Evolutionary conservation across 371 early-diverging fungal species (phyloP), one percentile per base, ranked within the genome.

Genomic region (Haplosporangium sp.): DNA sequence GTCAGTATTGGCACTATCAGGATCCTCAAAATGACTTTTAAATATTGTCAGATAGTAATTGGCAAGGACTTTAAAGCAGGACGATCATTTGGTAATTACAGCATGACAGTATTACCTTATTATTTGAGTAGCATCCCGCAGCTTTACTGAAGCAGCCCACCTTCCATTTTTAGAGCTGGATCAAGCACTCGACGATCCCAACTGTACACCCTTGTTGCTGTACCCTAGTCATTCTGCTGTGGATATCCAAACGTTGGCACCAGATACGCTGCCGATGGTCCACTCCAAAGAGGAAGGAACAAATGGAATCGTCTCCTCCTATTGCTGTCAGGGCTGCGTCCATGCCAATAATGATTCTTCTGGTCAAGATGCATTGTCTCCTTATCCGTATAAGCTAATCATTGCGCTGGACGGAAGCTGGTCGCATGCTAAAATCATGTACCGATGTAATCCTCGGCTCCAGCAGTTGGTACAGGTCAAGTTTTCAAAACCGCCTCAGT

Each of bases 371-470:
- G 45, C 5, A 16, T 16, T 64, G 6, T 38, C 63, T 0, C 6
- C 69, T 10, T 71, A 70, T 46, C 64, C 75, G n/a, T 74, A 81
- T 37, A 70, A 62, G 43, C 66, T 73, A 37, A 60, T 81, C 59
- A 75, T 81, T 51, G 81, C 81, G 3, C 46, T 81, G 37, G 81
- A 81, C 53, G 81, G 81, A 0, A 74, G 70, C 41, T 81, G 81
- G 81, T 74, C 75, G 0, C 81, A 81, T 14, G 81, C 81, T 48
- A 81, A 81, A 52, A 67, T 81, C 41, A 69, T 81, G 67, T 74
- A 81, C 56, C 67, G 81, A 10, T 81, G 61, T 42, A 81, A 81
- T 55, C 72, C 81, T 5, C 81, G 81, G 5, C 62, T 81, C 1
- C 81, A 81, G 45, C 67, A 81, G 38, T 29, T 81, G 55, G 38